Conservation (phyloP, 148 eudicot genomes). For the Spergularia marina region DNA sequence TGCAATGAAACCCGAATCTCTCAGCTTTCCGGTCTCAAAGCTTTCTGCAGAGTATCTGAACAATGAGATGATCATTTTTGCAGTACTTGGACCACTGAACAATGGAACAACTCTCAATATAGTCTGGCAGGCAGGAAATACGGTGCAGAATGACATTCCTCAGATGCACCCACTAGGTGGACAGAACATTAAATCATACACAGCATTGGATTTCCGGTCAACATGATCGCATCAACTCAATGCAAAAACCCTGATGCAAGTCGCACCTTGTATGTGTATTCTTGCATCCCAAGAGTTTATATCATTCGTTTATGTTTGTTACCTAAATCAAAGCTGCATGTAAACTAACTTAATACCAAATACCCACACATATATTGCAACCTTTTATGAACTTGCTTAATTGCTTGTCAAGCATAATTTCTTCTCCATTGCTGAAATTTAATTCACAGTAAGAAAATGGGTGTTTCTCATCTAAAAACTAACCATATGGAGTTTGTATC, state of each 20-base stretch:
- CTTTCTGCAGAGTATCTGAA: constrained; percentile 42
- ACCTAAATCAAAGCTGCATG: not conserved
- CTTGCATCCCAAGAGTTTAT: not conserved
- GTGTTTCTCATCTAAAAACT: too few relatives aligned
- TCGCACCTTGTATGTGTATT: not conserved
- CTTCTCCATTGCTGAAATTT: too few relatives aligned
- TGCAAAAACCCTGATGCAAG: not conserved
- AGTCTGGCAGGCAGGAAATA: constrained; percentile 54
- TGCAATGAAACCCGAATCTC: constrained; percentile 36
- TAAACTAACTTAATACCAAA: too few relatives aligned
- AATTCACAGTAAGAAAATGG: too few relatives aligned
- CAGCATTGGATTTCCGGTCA: constrained; percentile 40
- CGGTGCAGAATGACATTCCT: constrained; percentile 39
- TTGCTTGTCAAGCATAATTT: too few relatives aligned
- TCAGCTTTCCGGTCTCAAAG: constrained; percentile 46
- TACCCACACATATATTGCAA: too few relatives aligned
- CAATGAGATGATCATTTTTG: constrained; percentile 53
- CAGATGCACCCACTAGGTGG: constrained; percentile 36
- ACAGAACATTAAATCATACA: constrained; percentile 34
- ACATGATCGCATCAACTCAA: not conserved
- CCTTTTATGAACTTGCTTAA: too few relatives aligned
- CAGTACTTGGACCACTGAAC: constrained; percentile 39
- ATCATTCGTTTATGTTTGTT: not conserved
- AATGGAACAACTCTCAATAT: constrained; percentile 36
- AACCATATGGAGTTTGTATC: too few relatives aligned